Evolutionary conservation across 2,329 filamentous ascomycete species (phyloP).

Genomic region (Phoma herbarum): DNA sequence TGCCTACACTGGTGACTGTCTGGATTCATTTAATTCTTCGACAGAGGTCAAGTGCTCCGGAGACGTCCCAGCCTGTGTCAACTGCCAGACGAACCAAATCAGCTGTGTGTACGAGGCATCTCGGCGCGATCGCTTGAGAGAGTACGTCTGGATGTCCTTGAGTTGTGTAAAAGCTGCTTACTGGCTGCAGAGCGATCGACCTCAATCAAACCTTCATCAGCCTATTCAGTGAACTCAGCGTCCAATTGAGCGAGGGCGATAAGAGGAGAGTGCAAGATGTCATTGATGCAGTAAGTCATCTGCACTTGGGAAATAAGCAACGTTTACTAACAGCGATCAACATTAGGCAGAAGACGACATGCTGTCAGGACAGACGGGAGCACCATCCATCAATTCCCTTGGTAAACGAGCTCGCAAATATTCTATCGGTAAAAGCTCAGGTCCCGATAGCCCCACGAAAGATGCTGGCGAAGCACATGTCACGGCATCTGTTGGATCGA

Average conservation of each 20-base stretch:
- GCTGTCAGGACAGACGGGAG: constrained; percentile 8
- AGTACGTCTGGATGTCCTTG: no score
- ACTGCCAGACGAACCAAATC: no score
- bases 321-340: no score
- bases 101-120: constrained; percentile 39
- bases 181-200: constrained; percentile 34
- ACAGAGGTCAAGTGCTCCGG: constrained; percentile 40
- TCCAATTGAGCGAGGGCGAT: constrained; percentile 25
- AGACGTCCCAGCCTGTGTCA: constrained; percentile 30
- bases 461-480: constrained; percentile 32
- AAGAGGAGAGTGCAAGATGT: constrained; percentile 28
- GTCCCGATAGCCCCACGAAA: background rate
- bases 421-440: background rate
- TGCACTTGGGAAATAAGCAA: no score
- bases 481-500: constrained; percentile 38
- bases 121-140: constrained; percentile 36
- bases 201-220: constrained; percentile 30
- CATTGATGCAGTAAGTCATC: constrained; percentile 30
- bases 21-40: background rate
- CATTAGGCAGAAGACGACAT: constrained; percentile 36
- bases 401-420: constrained; percentile 29
- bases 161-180: no score
- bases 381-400: constrained; percentile 8
- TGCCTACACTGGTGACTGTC: no score
- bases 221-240: constrained; percentile 32